Conservation (phyloP, 2,329 filamentous ascomycete genomes). For the Microdochium nivale region DNA sequence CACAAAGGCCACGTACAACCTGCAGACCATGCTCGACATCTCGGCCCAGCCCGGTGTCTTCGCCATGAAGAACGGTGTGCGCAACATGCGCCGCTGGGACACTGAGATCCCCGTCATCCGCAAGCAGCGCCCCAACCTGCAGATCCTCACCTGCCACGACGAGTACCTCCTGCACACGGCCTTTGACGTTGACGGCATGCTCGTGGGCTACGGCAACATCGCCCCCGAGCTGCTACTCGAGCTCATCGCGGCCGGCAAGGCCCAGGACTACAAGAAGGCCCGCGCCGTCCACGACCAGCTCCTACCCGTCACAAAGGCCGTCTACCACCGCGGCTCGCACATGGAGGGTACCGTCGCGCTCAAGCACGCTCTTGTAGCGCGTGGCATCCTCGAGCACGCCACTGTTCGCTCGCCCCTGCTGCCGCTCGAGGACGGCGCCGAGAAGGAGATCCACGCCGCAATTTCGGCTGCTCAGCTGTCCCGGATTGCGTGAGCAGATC, state of each 20-base stretch:
- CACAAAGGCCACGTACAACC: conserved; percentile 42
- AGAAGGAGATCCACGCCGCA: conserved; percentile 31
- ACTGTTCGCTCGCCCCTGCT: conserved; percentile 40
- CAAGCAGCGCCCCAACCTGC: conserved; percentile 35
- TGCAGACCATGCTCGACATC: conserved; percentile 44
- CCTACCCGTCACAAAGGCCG: conserved; percentile 41
- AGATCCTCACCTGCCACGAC: conserved; percentile 42
- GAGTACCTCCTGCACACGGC: conserved; percentile 42
- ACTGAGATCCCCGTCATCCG: conserved; percentile 45
- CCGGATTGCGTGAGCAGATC: conserved; percentile 8
- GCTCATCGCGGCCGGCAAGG: conserved; percentile 41
- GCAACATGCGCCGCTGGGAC: conserved; percentile 49
- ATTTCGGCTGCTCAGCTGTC: conserved; percentile 19
- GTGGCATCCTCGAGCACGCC: conserved; percentile 38
- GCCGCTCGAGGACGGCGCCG: conserved; percentile 31
- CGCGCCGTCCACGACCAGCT: conserved; percentile 40
- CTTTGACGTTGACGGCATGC: conserved; percentile 43
- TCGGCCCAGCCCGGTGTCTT: conserved; percentile 42
- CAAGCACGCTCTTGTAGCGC: conserved; percentile 41
- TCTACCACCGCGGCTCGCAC: conserved; percentile 44
- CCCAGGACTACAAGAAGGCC: conserved; percentile 36
- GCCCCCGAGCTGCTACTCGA: conserved; percentile 40
- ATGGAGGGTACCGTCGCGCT: conserved; percentile 45
- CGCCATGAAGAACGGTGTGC: conserved; percentile 48
- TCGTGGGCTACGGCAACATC: conserved; percentile 45